Conservation (phyloP, 345 rosid genomes). For the Anacardium occidentale region DNA sequence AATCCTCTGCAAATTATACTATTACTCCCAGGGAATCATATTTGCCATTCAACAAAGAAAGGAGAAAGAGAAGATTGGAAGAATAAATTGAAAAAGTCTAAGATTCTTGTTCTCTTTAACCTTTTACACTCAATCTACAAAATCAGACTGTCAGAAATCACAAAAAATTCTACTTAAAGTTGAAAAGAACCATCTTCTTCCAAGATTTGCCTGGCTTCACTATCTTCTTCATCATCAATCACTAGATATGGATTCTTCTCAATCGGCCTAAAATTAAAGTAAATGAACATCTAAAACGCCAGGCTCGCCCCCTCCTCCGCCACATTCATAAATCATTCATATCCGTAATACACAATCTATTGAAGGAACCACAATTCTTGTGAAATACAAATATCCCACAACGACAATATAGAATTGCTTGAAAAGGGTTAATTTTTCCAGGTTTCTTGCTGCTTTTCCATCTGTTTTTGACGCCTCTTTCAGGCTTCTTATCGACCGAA, state of each 20-base stretch:
- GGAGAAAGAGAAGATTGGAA: too few relatives aligned
- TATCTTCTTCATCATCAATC: conserved; percentile 42
- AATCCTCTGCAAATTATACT: too few relatives aligned
- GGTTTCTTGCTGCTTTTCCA: conserved; percentile 46
- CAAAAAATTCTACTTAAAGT: conserved; percentile 17
- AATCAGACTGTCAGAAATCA: not conserved
- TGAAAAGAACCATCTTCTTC: conserved; percentile 42
- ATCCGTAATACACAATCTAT: conserved; percentile 36
- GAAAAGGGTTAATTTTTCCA: too few relatives aligned
- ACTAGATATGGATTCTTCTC: too few relatives aligned
- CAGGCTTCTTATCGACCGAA: conserved; percentile 54
- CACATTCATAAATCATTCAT: conserved; percentile 33
- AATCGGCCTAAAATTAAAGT: conserved; percentile 50
- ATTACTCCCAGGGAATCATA: too few relatives aligned
- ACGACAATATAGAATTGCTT: too few relatives aligned
- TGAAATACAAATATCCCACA: too few relatives aligned
- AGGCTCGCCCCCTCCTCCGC: conserved; percentile 45
- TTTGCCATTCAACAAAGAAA: too few relatives aligned
- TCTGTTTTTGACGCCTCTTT: conserved; percentile 46
- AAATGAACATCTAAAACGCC: conserved; percentile 44
- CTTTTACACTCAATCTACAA: not conserved
- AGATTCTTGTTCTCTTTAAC: not conserved
- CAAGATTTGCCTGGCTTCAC: conserved; percentile 34
- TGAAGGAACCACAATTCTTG: conserved; percentile 41
- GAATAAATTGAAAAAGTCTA: not conserved